A percentile compares a stretch with the other conserved stretches of the same genome.
Conservation (phyloP, 2,329 filamentous ascomycete species). For the Tolypocladium endophyticum region DNA sequence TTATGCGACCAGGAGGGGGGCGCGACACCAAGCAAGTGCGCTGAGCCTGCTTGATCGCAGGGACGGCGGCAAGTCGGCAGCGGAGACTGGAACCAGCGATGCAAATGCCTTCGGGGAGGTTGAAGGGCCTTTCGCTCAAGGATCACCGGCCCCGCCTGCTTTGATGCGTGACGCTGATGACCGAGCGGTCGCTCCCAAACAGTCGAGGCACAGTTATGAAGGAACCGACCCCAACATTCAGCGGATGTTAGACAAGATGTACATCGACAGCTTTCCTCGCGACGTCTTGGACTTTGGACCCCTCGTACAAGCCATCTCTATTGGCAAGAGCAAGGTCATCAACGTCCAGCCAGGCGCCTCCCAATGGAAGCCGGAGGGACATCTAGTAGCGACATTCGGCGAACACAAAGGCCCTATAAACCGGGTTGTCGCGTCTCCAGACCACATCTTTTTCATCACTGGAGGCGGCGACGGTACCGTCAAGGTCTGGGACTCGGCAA, state of each 20-base stretch:
- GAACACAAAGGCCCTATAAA: constrained; percentile 81
- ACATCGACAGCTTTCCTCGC: constrained; percentile 58
- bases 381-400: constrained; percentile 75
- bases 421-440: constrained; percentile 71
- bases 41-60: constrained; percentile 48
- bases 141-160: constrained; percentile 9
- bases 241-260: constrained; percentile 74
- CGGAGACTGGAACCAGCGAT: constrained; percentile 49
- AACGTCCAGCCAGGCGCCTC: constrained; percentile 34
- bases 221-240: constrained; percentile 65
- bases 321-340: constrained; percentile 40
- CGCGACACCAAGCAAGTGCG: constrained; percentile 50
- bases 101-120: constrained; percentile 50
- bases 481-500: constrained; percentile 84
- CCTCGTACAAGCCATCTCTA: constrained; percentile 58
- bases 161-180: constrained; percentile 14
- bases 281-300: constrained; percentile 68
- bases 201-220: constrained; percentile 66
- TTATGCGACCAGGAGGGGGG: constrained; percentile 30
- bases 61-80: constrained; percentile 45
- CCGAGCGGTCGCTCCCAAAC: constrained; percentile 29
- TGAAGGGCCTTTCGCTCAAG: constrained; percentile 42
- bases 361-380: constrained; percentile 72
- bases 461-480: constrained; percentile 85
- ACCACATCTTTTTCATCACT: constrained; percentile 91